Evolutionary conservation across 495 filamentous ascomycete species (phyloP), one percentile per base, ranked within the genome.

Genomic region (Penicillium chermesinum): DNA sequence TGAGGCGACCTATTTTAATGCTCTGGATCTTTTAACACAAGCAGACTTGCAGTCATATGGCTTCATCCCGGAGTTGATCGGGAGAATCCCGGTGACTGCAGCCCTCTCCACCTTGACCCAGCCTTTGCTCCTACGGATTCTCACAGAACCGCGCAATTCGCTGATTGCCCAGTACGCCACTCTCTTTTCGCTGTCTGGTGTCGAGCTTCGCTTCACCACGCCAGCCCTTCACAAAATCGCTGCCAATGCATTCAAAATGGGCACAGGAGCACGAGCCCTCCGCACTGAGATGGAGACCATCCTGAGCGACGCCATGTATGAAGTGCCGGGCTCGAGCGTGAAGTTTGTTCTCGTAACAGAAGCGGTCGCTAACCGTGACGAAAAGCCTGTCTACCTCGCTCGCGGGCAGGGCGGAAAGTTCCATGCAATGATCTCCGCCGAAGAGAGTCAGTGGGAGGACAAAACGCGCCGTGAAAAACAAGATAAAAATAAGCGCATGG

Each of bases 61-160:
- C 25, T 86, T 98, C 46, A 96, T 98, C 48, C 93, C 93, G 7
- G 93, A 98, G 67, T 77, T 97, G n/a, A 75, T 87, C 41, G 94
- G 93, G 22, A 83, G 93, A 15, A 83, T 98, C 48, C 91, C 93
- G 14, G 85, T 95, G 47, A 83, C 86, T 46, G 88, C 88, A 35
- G 87, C 93, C 0, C 77, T 98, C 0, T 83, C 87, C 3, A 79
- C 93, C 0, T 74, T 98, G 7, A 83, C 84, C n/a, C 81, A 85
- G 41, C 72, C 83, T 12, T 79, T 91, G 38, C 81, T 98, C 9
- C 80, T 88, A 15, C 78, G 89, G 44, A 93, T 97, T 47, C 80
- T 97, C 20, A 96, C 87, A 7, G 91, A 96, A 62, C 93, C 93
- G 8, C 80, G 85, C 44, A 96, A 96, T 66, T 86, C 83, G 30